Evolutionary conservation across 1,139 yeast species (phyloP).

Genomic region (Suhomyces chickasaworum): DNA sequence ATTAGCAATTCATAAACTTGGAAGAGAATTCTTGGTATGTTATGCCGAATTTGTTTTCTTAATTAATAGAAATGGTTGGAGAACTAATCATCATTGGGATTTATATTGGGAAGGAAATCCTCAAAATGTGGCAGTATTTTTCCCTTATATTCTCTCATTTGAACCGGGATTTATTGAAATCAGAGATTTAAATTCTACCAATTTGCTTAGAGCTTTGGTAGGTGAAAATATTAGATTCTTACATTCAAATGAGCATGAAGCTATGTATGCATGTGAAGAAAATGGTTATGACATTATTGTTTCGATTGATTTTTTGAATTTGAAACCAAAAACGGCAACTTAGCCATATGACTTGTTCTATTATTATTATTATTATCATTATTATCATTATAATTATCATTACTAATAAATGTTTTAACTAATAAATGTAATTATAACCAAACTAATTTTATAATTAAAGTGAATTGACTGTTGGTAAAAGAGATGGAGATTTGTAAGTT

Average conservation of each 20-base stretch:
- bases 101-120: constrained; percentile 98
- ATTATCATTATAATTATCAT: background rate
- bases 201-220: constrained; percentile 81
- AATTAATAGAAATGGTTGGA: constrained; percentile 95
- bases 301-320: constrained; percentile 76
- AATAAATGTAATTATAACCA: no score
- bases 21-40: constrained; percentile 82
- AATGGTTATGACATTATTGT: constrained; percentile 90
- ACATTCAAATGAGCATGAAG: constrained; percentile 91
- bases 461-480: no score
- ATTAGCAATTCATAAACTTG: constrained; percentile 85
- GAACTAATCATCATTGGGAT: constrained; percentile 91
- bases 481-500: no score
- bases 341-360: constrained; percentile 8
- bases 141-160: constrained; percentile 89
- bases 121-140: constrained; percentile 87
- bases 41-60: constrained; percentile 93
- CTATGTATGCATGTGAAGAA: constrained; percentile 90
- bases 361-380: background rate
- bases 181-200: constrained; percentile 87
- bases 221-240: constrained; percentile 90
- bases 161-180: constrained; percentile 90
- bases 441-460: no score
- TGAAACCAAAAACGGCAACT: constrained; percentile 35
- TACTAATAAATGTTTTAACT: constrained; percentile 5